Evolutionary conservation across 768 basidiomycete genomes (phyloP).

Genomic region (Boletus rubroflammeus): DNA sequence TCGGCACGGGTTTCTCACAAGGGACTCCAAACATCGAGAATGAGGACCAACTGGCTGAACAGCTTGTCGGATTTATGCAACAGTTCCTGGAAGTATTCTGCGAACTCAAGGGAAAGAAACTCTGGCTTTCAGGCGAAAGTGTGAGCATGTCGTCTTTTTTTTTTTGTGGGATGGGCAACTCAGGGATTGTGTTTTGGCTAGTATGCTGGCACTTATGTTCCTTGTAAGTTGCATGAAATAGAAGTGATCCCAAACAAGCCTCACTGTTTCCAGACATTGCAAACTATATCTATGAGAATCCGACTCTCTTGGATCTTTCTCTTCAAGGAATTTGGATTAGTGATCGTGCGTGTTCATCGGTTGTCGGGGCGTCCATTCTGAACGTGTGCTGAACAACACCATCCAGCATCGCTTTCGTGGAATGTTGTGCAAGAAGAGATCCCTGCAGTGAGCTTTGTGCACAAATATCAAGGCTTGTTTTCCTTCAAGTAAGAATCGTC

Average conservation of each 20-base stretch:
- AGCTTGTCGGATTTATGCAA: constrained; percentile 56
- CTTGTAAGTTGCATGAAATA: constrained; percentile 37
- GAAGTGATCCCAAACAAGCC: background rate
- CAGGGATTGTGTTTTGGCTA: constrained; percentile 18
- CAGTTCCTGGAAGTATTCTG: constrained; percentile 75
- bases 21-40: constrained; percentile 60
- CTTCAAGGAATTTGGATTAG: constrained; percentile 71
- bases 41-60: constrained; percentile 55
- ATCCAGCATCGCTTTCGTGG: constrained; percentile 55
- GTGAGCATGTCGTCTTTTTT: constrained; percentile 39
- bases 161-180: background rate
- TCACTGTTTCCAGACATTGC: constrained; percentile 54
- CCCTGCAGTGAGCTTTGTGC: constrained; percentile 70
- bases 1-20: constrained; percentile 76
- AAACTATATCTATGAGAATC: constrained; percentile 65
- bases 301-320: constrained; percentile 47
- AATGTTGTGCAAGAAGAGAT: constrained; percentile 65
- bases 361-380: background rate
- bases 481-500: constrained; percentile 56
- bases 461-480: constrained; percentile 68
- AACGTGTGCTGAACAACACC: background rate
- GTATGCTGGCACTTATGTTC: constrained; percentile 74
- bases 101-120: constrained; percentile 68
- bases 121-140: constrained; percentile 72
- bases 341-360: constrained; percentile 51